These are phyloP conservation scores for Hymenoscyphus scutula DNA, from an alignment of 2,329 filamentous ascomycete genomes.

Conservation along the genomic window DNA sequence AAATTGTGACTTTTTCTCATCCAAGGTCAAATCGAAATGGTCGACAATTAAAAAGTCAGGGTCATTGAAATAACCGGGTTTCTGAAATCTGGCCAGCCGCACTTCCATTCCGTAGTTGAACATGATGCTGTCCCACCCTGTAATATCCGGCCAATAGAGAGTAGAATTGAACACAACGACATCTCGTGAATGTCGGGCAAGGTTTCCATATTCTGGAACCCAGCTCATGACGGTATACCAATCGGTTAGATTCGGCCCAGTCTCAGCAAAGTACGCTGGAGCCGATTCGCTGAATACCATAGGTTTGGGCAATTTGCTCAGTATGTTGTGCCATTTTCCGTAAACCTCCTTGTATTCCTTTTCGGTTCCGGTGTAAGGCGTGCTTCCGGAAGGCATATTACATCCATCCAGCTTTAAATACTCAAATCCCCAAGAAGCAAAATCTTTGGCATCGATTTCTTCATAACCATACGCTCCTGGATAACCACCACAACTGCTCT, in stretches of 20 bases:
- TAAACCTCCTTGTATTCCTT: constrained; percentile 42
- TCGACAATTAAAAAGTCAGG: constrained; percentile 33
- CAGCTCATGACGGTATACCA: constrained; percentile 48
- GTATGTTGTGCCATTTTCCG: constrained; percentile 43
- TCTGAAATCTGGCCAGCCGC: constrained; percentile 33
- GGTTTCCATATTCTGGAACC: constrained; percentile 38
- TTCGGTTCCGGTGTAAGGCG: constrained; percentile 28
- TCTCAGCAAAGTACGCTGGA: constrained; percentile 50
- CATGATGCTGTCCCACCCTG: constrained; percentile 46
- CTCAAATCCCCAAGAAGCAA: constrained; percentile 54
- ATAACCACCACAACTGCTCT: constrained; percentile 51
- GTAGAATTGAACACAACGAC: constrained; percentile 31
- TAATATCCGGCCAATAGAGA: constrained; percentile 29
- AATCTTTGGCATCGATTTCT: constrained; percentile 55
- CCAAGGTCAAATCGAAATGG: constrained; percentile 28
- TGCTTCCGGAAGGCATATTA: constrained; percentile 34
- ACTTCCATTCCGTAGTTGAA: constrained; percentile 45
- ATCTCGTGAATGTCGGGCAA: constrained; percentile 38
- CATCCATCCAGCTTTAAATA: constrained; percentile 61
- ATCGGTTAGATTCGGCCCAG: constrained; percentile 39
- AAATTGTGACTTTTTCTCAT: constrained; percentile 32
- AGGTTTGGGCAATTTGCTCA: constrained; percentile 25
- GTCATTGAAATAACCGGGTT: constrained; percentile 40
- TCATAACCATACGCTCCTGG: constrained; percentile 58
- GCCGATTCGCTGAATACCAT: constrained; percentile 41